phyloP scores from a whole-genome alignment of 371 early-diverging fungal genomes.

The Gilbertella persicaria region DNA sequence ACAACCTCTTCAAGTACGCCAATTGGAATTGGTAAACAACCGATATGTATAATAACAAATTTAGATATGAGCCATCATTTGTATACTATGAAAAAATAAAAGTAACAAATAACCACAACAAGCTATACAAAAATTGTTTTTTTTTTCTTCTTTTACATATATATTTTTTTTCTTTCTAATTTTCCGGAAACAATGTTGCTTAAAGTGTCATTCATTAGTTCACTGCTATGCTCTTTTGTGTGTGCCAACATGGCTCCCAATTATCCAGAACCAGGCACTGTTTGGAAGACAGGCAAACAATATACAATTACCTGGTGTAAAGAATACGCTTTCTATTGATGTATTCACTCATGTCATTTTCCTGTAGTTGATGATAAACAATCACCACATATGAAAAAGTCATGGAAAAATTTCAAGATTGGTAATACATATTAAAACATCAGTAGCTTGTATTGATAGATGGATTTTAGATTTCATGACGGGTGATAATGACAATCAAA shows the following conservation, averaged over 20 bases:
- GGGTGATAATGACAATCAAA: conserved; percentile 38
- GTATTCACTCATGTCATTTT: background rate
- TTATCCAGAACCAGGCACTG: conserved; percentile 49
- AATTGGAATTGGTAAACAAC: background rate
- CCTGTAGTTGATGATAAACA: conserved; percentile 30
- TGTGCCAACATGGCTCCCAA: conserved; percentile 39
- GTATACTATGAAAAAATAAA: too few species aligned
- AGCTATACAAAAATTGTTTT: background rate
- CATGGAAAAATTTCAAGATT: conserved; percentile 41
- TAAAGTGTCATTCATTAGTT: background rate
- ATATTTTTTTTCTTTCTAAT: background rate
- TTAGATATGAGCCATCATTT: too few species aligned
- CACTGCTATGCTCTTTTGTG: conserved; percentile 5
- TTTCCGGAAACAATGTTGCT: conserved; percentile 1
- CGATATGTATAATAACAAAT: too few species aligned
- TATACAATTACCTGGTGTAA: conserved; percentile 51
- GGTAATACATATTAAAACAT: conserved; percentile 23
- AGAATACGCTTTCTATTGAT: background rate
- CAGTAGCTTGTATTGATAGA: background rate
- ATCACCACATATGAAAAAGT: conserved; percentile 16
- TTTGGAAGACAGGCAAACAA: conserved; percentile 43
- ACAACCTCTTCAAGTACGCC: background rate
- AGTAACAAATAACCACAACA: too few species aligned
- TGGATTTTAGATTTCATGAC: conserved; percentile 40
- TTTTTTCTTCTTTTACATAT: background rate